Evolutionary conservation across 192 early-diverging fungal genomes (phyloP), one percentile per base, ranked within the genome.

Genomic region (Entomortierella chlamydospora): DNA sequence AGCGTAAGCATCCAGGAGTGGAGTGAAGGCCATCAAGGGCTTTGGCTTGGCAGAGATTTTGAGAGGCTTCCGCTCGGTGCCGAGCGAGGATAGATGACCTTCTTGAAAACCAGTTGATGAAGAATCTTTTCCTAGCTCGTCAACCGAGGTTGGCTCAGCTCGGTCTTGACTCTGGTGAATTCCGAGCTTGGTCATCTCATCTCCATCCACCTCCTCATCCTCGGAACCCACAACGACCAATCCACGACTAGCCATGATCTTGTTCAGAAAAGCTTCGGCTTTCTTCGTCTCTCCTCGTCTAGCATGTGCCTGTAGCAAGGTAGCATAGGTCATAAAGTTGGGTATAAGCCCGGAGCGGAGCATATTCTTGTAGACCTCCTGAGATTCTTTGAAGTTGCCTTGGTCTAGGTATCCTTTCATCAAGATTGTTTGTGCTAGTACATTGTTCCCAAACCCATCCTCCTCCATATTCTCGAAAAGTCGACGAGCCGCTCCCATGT

Each of bases 351-450:
- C 73, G 7, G 57, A 62, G 25, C 66, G 52, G 15, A 86, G 56
- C 83, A 89, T 87, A 13, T 65, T 68, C 42, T 82, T 63, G 64
- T 85, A 77, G 17, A 86, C 56, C 25, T 72, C 57, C 42, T 73
- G 77, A 20, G 83, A 85, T 10, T 76, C 64, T 54, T 77, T 58
- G 26, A 82, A 53, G 22, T 70, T 47, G n/a, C 64, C 60, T 2
- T 57, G 33, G 34, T 76, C 70, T 20, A 85, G 58, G 41, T 87
- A 86, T 6, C 73, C 83, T 59, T 86, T 79, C 59, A 89, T 86
- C 25, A 89, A 59, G 29, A 87, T 81, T 23, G 83, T 87, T 63
- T 83, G 87, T 31, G 81, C 81, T 12, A 81, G 58, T 4, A 74
- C 78, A 39, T 83, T 74, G 22, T 66, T 29, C 2, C 85, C 45